Base-by-base conservation (phyloP, 1,284 basidiomycete species). In the Porphyrellus sp. region DNA sequence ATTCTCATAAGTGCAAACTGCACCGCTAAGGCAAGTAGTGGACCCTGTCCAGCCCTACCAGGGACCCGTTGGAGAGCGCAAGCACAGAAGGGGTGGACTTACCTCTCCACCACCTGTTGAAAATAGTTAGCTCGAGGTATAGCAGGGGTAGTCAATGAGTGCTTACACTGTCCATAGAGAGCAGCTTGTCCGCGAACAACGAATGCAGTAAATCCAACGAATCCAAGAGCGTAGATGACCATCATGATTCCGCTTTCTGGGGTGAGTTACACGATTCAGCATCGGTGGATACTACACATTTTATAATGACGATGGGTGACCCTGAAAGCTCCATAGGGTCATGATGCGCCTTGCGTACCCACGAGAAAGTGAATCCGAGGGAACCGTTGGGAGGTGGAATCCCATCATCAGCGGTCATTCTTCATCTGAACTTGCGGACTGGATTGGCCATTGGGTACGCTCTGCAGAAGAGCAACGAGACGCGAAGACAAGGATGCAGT, bases 121-220 rank as follows among this genome's bases (percentile, higher is more conserved):
- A 45, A 35, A 25, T n/a, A n/a, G 16, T 59, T 3, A 55, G 40
- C 8, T 40, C 27, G 6, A 41, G 1, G 16, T 21, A 8, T 15
- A 31, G n/a, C 21, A 1, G 5, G 21, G 31, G 18, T 45, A 28
- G n/a, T 16, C 4, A 20, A 31, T 20, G 12, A 54, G 25, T 15
- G 9, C 55, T 21, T 31, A 54, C 55, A 57, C 46, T 57, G 55
- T 1, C 28, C 55, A 25, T 58, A 57, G 38, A 58, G 41, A 18
- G 46, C 33, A 27, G 46, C 56, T 34, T 58, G 52, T 16, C 38
- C 56, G 1, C 20, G 35, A 40, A 50, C 52, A 16, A 40, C 55
- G 23, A 59, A 35, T 12, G 38, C 38, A 21, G 53, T 20, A 16
- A 59, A 27, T 0, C 25, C 39, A 5, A 57, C 8, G 33, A 55